Evolutionary conservation across 2,329 filamentous ascomycete genomes (phyloP).

Genomic region (Alternaria metachromatica): DNA sequence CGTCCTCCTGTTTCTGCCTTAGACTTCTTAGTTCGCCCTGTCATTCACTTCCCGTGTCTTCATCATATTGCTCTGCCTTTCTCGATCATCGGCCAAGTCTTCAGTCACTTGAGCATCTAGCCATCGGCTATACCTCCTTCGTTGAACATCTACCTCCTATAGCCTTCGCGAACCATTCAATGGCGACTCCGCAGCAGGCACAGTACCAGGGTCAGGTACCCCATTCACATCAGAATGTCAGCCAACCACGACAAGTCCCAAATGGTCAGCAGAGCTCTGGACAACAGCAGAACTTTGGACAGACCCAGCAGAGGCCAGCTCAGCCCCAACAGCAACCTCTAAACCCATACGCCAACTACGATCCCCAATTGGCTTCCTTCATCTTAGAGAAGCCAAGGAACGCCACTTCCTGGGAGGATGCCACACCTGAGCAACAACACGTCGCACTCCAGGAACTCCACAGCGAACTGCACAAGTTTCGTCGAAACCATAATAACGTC

Average conservation of each 20-base stretch:
- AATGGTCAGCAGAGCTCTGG: conserved; percentile 18
- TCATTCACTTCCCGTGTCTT: conserved; percentile 6
- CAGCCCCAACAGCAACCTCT: conserved; percentile 14
- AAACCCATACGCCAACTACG: conserved; percentile 14
- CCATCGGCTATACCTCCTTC: background rate
- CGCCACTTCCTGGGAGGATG: conserved; percentile 34
- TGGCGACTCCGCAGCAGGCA: conserved; percentile 18
- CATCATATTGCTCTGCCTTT: background rate
- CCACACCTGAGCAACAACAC: conserved; percentile 29
- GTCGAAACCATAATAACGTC: conserved; percentile 24
- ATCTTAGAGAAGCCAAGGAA: conserved; percentile 31
- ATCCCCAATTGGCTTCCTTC: conserved; percentile 35
- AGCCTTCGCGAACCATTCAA: conserved; percentile 17
- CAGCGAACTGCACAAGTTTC: conserved; percentile 29
- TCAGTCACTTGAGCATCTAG: background rate
- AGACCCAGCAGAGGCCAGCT: conserved; percentile 15
- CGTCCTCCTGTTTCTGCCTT: conserved; percentile 23
- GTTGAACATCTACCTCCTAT: background rate
- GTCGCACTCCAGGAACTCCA: conserved; percentile 31
- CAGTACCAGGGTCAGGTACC: conserved; percentile 12
- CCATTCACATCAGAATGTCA: conserved; percentile 23
- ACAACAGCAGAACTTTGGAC: conserved; percentile 17
- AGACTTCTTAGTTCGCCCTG: conserved; percentile 8
- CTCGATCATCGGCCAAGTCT: background rate
- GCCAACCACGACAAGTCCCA: conserved; percentile 9